Percentiles rank a stretch among this genome's conserved stretches.
Evolutionary conservation across 768 basidiomycete species (phyloP).

Genomic region (Rubroboletus satanas): DNA sequence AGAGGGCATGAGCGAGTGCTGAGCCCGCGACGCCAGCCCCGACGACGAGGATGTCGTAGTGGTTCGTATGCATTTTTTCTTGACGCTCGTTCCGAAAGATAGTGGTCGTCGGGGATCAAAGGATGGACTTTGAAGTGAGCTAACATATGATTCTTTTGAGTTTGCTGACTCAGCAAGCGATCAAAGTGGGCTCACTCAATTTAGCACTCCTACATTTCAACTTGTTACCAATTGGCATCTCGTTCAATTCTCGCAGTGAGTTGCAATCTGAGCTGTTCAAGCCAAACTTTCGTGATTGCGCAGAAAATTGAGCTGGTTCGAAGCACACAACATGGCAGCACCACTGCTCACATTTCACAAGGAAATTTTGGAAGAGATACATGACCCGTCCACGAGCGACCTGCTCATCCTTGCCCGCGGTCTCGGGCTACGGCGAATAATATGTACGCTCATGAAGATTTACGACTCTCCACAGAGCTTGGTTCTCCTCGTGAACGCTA

Average conservation of each 20-base stretch:
- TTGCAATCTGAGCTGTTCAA: conserved; percentile 1
- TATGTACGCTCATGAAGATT: conserved; percentile 87
- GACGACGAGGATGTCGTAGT: conserved; percentile 82
- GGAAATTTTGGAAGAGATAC: conserved; percentile 60
- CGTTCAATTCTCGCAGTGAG: not conserved
- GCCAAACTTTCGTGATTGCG: not conserved
- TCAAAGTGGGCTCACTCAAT: too few species aligned
- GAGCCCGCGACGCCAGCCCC: conserved; percentile 91
- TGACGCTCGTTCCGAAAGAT: not conserved
- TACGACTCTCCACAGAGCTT: conserved; percentile 85
- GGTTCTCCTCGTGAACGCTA: conserved; percentile 79
- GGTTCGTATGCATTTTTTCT: conserved; percentile 10
- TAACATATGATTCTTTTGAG: too few species aligned
- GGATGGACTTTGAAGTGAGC: not conserved
- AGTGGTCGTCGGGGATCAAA: not conserved
- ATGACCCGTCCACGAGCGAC: conserved; percentile 72
- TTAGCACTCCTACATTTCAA: too few species aligned
- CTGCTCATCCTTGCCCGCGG: conserved; percentile 83
- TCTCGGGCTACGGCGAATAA: conserved; percentile 76
- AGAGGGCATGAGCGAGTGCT: conserved; percentile 82
- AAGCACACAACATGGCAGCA: conserved; percentile 18
- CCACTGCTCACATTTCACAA: conserved; percentile 64
- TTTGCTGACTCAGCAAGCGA: too few species aligned
- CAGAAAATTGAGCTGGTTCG: not conserved
- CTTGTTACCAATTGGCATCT: not conserved